Evolutionary conservation across 1,284 basidiomycete species (phyloP).

Genomic region (Schizophyllum commune): DNA sequence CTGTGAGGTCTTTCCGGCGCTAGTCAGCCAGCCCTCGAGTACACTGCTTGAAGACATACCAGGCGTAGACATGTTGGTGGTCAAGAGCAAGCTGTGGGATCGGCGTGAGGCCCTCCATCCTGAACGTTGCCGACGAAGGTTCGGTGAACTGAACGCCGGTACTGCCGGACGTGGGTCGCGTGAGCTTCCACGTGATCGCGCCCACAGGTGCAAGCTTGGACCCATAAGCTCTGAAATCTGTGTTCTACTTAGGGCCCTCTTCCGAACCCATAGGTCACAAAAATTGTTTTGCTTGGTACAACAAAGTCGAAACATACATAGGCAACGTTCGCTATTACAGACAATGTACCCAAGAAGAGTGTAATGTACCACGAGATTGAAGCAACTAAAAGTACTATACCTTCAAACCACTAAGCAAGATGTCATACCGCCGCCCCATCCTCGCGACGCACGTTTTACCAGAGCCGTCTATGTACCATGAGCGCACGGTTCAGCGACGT

Average conservation of each 20-base stretch:
- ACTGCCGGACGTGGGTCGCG: too few species aligned
- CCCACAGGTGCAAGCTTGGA: too few species aligned
- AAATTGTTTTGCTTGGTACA: too few species aligned
- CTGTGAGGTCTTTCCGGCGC: constrained; percentile 40
- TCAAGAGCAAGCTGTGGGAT: background rate
- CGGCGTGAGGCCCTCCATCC: background rate
- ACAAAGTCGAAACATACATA: background rate
- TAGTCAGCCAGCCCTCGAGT: background rate
- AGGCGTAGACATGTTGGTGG: constrained; percentile 1
- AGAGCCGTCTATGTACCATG: background rate
- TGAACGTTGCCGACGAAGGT: background rate
- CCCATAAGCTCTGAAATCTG: too few species aligned
- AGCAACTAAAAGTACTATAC: background rate
- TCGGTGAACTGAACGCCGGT: background rate
- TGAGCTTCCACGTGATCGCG: background rate
- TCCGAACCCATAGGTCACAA: too few species aligned
- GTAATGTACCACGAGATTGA: background rate
- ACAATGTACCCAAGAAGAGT: background rate
- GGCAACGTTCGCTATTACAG: background rate
- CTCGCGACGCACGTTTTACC: background rate
- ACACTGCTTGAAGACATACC: background rate
- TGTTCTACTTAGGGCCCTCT: too few species aligned
- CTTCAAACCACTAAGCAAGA: background rate
- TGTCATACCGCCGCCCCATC: background rate
- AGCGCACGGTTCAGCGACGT: too few species aligned